phyloP scores from a whole-genome alignment of 306 rosid species.

The Prunus mongolica region DNA sequence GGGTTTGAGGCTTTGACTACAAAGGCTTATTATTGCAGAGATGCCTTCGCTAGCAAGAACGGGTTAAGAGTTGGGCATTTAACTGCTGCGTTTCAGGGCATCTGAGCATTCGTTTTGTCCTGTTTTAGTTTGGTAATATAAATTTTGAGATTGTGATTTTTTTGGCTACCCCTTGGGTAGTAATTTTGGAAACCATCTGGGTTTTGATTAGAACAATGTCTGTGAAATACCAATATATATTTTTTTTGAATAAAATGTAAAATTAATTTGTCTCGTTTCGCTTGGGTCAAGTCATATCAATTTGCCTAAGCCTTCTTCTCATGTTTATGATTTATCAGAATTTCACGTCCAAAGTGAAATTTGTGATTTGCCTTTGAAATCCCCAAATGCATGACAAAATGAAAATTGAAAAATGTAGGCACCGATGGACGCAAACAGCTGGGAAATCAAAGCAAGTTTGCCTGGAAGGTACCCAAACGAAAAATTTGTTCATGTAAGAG shows the following conservation, averaged over 20 bases:
- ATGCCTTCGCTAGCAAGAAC: conserved; percentile 22
- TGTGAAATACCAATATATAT: not conserved
- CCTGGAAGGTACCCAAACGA: conserved; percentile 50
- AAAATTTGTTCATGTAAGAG: conserved; percentile 32
- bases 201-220: not conserved
- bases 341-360: not conserved
- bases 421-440: conserved; percentile 52
- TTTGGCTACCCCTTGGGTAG: not conserved
- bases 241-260: not conserved
- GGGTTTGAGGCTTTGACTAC: conserved; percentile 37
- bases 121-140: not conserved
- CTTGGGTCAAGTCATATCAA: no score
- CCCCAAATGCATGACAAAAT: not conserved
- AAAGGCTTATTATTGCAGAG: conserved; percentile 41
- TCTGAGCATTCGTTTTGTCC: not conserved
- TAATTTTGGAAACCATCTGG: no score
- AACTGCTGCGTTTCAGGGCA: conserved; percentile 41
- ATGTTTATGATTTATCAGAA: not conserved
- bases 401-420: conserved; percentile 23
- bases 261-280: no score
- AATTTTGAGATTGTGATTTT: not conserved
- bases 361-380: not conserved
- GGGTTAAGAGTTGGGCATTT: conserved; percentile 53
- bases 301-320: no score
- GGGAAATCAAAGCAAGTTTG: conserved; percentile 39